A percentile compares a stretch with the other conserved stretches of the same genome.
These are phyloP conservation scores for Nothopassalora personata DNA, from an alignment of 2,329 filamentous ascomycete species.

Conservation along the genomic window DNA sequence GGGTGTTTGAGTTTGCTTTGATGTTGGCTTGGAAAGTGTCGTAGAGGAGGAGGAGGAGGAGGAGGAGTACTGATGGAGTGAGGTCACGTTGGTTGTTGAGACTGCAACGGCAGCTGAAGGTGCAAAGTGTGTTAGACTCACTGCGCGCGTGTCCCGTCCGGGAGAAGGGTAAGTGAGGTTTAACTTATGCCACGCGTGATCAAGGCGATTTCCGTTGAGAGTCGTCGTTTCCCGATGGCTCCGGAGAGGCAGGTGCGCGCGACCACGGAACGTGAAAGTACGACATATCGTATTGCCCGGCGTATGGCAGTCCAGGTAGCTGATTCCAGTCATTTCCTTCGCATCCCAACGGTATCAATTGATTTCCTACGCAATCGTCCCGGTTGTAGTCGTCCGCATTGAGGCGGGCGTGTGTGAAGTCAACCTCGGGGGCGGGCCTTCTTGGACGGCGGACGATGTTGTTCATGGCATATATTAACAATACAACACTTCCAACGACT, in stretches of 20 bases:
- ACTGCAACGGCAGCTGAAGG: not conserved
- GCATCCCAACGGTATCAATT: too few relatives aligned
- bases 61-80: not conserved
- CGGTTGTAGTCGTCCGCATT: too few relatives aligned
- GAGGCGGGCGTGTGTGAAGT: too few relatives aligned
- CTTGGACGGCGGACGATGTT: too few relatives aligned
- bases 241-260: not conserved
- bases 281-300: not conserved
- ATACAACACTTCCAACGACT: too few relatives aligned
- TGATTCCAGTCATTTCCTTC: too few relatives aligned
- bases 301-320: not conserved
- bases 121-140: not conserved
- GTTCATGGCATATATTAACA: too few relatives aligned
- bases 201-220: not conserved
- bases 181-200: not conserved
- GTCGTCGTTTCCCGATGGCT: not conserved
- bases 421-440: too few relatives aligned
- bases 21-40: not conserved
- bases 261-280: not conserved
- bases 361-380: too few relatives aligned
- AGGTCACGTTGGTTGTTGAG: not conserved
- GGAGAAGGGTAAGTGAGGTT: not conserved
- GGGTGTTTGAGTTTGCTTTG: not conserved
- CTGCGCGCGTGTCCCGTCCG: not conserved
- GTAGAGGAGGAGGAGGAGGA: not conserved